Conservation (phyloP, 2,329 filamentous ascomycete genomes). For the Ceratocystis alfenasii region DNA sequence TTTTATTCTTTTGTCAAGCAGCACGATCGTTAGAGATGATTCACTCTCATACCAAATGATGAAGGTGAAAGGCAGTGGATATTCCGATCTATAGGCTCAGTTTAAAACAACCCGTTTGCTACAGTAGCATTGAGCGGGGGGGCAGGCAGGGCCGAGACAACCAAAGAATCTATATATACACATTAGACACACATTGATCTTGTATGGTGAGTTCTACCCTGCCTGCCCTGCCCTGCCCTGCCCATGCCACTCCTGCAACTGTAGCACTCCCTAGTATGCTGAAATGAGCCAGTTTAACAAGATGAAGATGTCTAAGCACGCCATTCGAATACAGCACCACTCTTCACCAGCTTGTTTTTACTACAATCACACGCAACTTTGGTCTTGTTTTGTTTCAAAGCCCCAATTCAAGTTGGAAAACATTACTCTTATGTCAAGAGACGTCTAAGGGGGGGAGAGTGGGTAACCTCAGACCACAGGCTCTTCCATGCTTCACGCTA, state of each 20-base stretch:
- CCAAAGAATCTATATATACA: not conserved
- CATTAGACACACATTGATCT: not conserved
- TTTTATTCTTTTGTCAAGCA: too few relatives aligned
- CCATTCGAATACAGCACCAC: not conserved
- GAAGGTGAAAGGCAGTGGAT: not conserved
- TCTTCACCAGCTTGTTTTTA: not conserved
- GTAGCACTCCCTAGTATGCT: too few relatives aligned
- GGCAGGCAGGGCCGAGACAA: not conserved
- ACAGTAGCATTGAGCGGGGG: not conserved
- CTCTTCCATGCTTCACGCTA: not conserved
- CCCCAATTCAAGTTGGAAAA: not conserved
- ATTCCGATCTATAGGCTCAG: not conserved
- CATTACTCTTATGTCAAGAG: not conserved
- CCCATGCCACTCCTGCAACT: not conserved
- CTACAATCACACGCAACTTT: too few relatives aligned
- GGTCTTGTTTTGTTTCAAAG: not conserved
- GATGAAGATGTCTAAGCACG: too few relatives aligned
- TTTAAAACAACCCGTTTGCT: constrained; percentile 7
- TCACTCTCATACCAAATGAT: not conserved
- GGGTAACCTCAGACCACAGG: not conserved
- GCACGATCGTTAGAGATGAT: too few relatives aligned
- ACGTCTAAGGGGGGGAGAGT: not conserved
- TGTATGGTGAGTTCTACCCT: not conserved
- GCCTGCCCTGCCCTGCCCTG: not conserved
- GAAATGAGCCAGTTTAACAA: too few relatives aligned